Percentiles rank a stretch among this genome's conserved stretches.
These are phyloP conservation scores for Sclerotinia spermophila DNA, from an alignment of 2,329 filamentous ascomycete species.

Conservation along the genomic window DNA sequence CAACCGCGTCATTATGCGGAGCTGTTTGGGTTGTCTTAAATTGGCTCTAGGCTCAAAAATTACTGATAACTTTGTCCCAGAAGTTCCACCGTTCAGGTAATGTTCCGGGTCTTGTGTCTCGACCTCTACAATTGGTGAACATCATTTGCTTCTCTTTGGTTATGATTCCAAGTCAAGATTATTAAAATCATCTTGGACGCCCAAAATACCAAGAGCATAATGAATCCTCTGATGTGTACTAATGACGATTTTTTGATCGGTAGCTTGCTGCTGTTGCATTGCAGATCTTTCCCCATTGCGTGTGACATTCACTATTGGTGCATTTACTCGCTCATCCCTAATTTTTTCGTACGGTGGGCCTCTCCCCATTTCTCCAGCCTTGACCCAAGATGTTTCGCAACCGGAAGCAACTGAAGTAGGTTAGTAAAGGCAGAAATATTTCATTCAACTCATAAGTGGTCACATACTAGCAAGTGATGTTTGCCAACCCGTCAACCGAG, in stretches of 20 bases:
- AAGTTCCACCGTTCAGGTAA: neutral
- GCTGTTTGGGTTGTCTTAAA: neutral
- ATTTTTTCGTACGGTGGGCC: constrained; percentile 69
- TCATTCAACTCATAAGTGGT: neutral
- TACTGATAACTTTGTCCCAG: too few species aligned
- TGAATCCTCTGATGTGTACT: constrained; percentile 60
- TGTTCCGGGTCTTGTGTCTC: neutral
- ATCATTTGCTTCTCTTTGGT: neutral
- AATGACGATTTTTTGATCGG: constrained; percentile 57
- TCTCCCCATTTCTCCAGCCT: constrained; percentile 65
- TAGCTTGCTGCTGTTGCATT: constrained; percentile 43
- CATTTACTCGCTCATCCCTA: constrained; percentile 37
- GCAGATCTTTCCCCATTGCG: constrained; percentile 46
- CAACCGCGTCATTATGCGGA: neutral
- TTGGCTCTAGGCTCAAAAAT: neutral
- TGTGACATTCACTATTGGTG: constrained; percentile 48
- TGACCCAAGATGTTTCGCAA: constrained; percentile 81
- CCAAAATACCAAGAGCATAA: constrained; percentile 75
- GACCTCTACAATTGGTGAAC: neutral
- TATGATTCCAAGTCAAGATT: constrained; percentile 50
- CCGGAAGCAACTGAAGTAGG: constrained; percentile 59
- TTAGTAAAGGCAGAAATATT: neutral
- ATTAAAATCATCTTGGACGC: constrained; percentile 72
- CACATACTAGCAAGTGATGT: constrained; percentile 62
- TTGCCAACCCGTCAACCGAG: constrained; percentile 81